Evolutionary conservation across 805 yeast genomes (phyloP), one percentile per base, ranked within the genome.

Genomic region (Suhomyces sp.): DNA sequence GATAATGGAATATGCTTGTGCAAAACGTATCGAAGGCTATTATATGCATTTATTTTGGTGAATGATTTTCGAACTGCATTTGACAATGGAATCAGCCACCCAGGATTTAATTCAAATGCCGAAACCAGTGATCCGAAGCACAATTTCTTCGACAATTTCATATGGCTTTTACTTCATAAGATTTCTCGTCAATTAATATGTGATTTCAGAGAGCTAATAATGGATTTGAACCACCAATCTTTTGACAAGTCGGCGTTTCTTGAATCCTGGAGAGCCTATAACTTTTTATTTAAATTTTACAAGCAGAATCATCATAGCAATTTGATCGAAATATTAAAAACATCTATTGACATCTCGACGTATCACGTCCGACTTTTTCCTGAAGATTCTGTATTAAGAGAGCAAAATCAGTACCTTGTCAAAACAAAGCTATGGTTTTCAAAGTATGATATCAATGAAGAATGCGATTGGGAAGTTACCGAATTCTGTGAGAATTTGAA

Each of bases 61-160:
- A 47, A 54, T 33, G 67, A 65, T 33, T 57, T 49, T 47, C 21
- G 22, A 27, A 31, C 47, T 10, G 40, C 49, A 37, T 19, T 52
- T 12, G 10, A n/a, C 19, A 54, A 54, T 15, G 63, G 58, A 21
- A 56, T 58, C 8, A n/a, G 37, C 10, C 67, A 62, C 33, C 67
- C 69, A 1, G 63, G 65, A 0, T 62, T 60, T 47, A 66, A 66
- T 47, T 40, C 64, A 10, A 64, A 66, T 39, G 29, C 41, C 13
- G 20, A 25, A 13, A 37, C 22, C 22, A 24, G 43, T 3, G 53
- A 43, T 24, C 24, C 41, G 3, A 35, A 20, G 27, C 41, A 43
- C 4, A 50, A 53, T 35, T 56, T 52, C 43, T 37, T 50, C 15
- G 46, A 58, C 39, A 62, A 63, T 49, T 56, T 59, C 41, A 43